Conservation (phyloP, 2,329 filamentous ascomycete genomes). For the Exserohilum turcica region DNA sequence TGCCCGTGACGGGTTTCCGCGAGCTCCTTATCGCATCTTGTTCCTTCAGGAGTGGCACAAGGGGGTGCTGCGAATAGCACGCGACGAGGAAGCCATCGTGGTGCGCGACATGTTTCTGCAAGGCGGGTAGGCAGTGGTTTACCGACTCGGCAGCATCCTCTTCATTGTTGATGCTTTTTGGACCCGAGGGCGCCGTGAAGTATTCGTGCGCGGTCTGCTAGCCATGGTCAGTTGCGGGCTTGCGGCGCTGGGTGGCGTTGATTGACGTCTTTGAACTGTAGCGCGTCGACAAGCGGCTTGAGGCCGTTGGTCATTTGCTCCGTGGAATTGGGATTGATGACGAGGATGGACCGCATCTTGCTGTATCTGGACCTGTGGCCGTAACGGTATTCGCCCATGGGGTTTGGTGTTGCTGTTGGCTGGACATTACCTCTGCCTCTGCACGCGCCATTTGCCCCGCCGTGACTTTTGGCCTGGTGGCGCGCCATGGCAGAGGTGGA, state of each 20-base stretch:
- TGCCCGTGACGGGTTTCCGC: constrained; percentile 70
- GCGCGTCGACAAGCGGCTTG: constrained; percentile 54
- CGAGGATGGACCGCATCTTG: constrained; percentile 60
- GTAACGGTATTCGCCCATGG: constrained; percentile 36
- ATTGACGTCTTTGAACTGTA: constrained; percentile 53
- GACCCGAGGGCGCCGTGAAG: constrained; percentile 71
- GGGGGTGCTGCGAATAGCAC: constrained; percentile 84
- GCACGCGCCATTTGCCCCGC: constrained; percentile 19
- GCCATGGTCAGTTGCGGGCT: constrained; percentile 50
- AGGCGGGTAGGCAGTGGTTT: constrained; percentile 63
- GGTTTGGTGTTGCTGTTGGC: constrained; percentile 1
- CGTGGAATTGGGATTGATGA: constrained; percentile 83
- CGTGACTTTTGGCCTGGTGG: constrained; percentile 10
- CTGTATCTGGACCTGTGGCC: constrained; percentile 23
- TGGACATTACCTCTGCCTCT: neutral
- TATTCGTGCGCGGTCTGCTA: constrained; percentile 58
- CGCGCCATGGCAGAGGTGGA: constrained; percentile 19
- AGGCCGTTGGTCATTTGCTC: constrained; percentile 72
- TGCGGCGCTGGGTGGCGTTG: constrained; percentile 31
- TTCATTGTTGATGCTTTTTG: constrained; percentile 78
- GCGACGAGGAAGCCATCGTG: constrained; percentile 84
- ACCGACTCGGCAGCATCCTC: constrained; percentile 69
- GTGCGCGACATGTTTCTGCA: constrained; percentile 52
- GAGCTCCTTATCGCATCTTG: constrained; percentile 44
- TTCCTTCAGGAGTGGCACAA: constrained; percentile 67